Evolutionary conservation across 352 stramenopile genomes (phyloP), one percentile per base, ranked within the genome.

Genomic region (Phytophthora podocarpi): DNA sequence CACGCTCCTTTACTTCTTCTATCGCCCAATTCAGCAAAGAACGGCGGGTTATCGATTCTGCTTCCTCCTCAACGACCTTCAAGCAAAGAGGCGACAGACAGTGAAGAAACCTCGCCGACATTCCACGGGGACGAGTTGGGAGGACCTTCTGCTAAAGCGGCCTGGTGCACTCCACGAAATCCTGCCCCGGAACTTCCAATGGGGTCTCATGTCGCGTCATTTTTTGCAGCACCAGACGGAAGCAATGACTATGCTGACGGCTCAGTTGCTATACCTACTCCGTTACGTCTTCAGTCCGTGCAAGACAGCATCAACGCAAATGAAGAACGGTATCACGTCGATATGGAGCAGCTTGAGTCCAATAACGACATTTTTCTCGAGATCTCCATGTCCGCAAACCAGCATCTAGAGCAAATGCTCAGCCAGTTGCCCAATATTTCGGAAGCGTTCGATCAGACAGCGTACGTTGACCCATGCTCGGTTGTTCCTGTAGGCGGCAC

Each of bases 311-410:
- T 90, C 24, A 62, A 59, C 15, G 56, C 64, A 18, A 72, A 70
- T 1, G 72, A 81, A 35, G 64, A 81, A 49, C 66, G 74, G 16
- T 90, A 87, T 59, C 55, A 46, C 16, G 48, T 92, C 18, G 75
- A 92, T 30, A 59, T 89, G 39, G 58, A 82, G 13, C 48, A 60
- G 11, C 66, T 91, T 4, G 36, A 53, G 13, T 49, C 72, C 1
- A 72, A 74, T 24, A 81, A 79, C 28, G 63, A 76, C 45, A 89
- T 85, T 48, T 89, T 90, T 41, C 42, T 91, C 5, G 80, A 90
- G 51, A 85, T 91, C 43, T 62, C 78, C 1, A 51, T 34, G 4
- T 80, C 78, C 3, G 80, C 82, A 21, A 64, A 40, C 13, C 74
- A 87, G 36, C 80, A 91, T 41, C 15, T 89, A 15, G 80, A 90